phyloP scores from a whole-genome alignment of 257 asterid genomes.

The Solanum piurae region DNA sequence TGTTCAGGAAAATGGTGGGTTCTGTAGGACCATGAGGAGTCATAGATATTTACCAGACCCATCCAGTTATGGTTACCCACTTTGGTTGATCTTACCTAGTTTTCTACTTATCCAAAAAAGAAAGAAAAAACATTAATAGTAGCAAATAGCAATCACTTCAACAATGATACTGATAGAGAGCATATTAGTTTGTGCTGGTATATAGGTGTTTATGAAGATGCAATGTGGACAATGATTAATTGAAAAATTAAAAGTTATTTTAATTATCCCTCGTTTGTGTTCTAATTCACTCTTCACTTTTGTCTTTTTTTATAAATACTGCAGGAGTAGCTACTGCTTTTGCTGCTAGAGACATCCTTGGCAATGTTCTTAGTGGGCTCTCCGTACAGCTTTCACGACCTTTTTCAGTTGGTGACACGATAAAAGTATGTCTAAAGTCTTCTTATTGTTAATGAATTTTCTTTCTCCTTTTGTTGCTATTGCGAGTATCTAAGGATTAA shows the following conservation, averaged over 20 bases:
- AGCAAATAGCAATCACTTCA: background rate
- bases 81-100: background rate
- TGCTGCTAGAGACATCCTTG: conserved; percentile 86
- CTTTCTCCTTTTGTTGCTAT: background rate
- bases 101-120: background rate
- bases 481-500: background rate
- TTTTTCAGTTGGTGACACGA: conserved; percentile 79
- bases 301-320: conserved; percentile 1
- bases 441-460: background rate
- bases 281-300: background rate
- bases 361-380: conserved; percentile 83
- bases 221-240: background rate
- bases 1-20: background rate
- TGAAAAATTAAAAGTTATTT: background rate
- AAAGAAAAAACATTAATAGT: background rate
- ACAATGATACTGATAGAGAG: background rate
- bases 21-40: background rate
- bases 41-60: background rate
- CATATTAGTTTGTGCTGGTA: background rate
- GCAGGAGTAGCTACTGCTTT: conserved; percentile 99
- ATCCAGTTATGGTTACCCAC: background rate
- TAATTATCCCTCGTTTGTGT: background rate
- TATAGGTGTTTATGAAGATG: background rate
- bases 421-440: conserved; percentile 46
- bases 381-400: conserved; percentile 70